A percentile compares a stretch with the other conserved stretches of the same genome.
These are phyloP conservation scores for Solanum neorickii DNA, from an alignment of 257 asterid species.

Conservation along the genomic window DNA sequence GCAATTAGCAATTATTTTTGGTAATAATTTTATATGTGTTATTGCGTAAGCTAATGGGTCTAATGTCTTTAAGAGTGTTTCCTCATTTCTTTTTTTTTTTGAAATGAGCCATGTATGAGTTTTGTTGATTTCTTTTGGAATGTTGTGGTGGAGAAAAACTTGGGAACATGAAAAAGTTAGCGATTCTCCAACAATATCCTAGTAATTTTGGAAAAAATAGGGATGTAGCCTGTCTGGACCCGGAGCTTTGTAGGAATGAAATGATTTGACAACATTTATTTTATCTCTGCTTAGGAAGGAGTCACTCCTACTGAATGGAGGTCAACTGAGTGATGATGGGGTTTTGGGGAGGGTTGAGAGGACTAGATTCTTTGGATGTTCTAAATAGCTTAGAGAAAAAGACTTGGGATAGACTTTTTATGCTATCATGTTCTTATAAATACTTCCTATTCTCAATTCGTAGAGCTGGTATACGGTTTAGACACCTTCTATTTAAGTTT, in stretches of 20 bases:
- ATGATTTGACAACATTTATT: no score
- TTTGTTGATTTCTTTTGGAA: background rate
- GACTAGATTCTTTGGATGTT: no score
- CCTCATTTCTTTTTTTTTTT: no score
- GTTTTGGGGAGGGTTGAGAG: no score
- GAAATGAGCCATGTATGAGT: background rate
- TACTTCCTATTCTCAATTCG: no score
- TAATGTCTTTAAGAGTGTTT: background rate
- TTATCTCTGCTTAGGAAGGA: background rate
- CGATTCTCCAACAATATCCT: background rate
- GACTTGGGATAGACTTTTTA: no score
- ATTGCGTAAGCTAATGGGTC: background rate
- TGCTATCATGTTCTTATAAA: no score
- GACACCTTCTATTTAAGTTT: background rate
- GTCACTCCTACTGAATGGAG: background rate
- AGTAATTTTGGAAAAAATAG: background rate
- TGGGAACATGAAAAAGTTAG: background rate
- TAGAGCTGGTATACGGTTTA: no score
- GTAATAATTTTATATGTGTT: no score
- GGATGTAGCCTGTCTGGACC: rapidly evolving
- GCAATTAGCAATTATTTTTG: no score
- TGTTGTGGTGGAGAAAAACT: no score
- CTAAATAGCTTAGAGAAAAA: no score
- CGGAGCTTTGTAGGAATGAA: background rate
- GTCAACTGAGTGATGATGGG: background rate